Base-by-base conservation (phyloP, 768 basidiomycete genomes). In the Hericium coralloides region DNA sequence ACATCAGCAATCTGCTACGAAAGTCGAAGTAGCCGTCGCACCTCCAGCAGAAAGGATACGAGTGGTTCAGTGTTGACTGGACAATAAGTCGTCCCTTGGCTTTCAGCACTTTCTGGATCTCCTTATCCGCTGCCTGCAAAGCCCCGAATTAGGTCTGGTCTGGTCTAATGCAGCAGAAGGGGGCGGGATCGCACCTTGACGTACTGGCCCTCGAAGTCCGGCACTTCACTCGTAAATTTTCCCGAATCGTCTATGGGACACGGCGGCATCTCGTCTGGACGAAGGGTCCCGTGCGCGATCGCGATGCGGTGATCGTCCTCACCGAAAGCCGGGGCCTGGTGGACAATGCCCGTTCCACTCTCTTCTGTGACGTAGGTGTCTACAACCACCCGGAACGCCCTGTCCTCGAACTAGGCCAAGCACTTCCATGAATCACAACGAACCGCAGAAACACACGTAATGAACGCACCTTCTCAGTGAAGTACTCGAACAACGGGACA, bases 11-110 rank as follows among this genome's bases (percentile, higher is more conserved):
- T 23, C 31, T 49, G 18, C 12, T 52, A 12, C 22, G 51, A 41
- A 48, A 18, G 14, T 5, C 12, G 41, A 37, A 31, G 22, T 10
- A 22, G 18, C 9, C 9, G 18, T 64, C 67, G 37, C 59, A 91
- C 89, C 94, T 82, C 97, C 97, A 98, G 69, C 97, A 99, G 79
- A 85, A 97, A 12, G 97, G 97, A 67, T 99, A 98, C 60, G 85
- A 86, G 71, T 98, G 97, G 66, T 82, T 87, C 55, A 94, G 63
- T 20, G 87, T 92, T 2, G 87, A 84, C 67, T 95, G 91, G 9
- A 90, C 88, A 59, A 99, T 82, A 54, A 99, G 78, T 49, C 92
- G 82, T 12, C 91, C 92, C 64, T 89, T 89, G 49, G 83, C 79
- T 70, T 97, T 95, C 59, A 99, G 73, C 22, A 82, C 75, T 68